These are phyloP conservation scores for Gossypium laxum DNA, from an alignment of 441 rosid genomes.

Conservation along the genomic window DNA sequence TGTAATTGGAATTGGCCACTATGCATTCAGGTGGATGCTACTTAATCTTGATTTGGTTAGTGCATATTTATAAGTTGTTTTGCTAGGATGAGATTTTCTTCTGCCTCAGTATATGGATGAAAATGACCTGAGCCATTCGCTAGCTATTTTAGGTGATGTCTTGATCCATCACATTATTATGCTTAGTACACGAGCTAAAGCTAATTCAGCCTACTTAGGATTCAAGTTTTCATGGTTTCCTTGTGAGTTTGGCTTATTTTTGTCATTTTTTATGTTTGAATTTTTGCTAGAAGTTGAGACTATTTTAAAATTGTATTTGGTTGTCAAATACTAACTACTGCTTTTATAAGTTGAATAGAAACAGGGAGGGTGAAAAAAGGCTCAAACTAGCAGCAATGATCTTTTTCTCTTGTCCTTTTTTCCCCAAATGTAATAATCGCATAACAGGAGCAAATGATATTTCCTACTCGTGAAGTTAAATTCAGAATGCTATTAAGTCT, in stretches of 20 bases:
- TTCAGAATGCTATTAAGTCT: not conserved
- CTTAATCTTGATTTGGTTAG: not conserved
- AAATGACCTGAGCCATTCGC: not conserved
- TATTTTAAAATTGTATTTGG: not conserved
- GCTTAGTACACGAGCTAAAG: not conserved
- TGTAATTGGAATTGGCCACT: not conserved
- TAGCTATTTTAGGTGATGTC: not conserved
- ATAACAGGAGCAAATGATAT: not conserved
- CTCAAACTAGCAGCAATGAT: not conserved
- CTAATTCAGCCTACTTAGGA: not conserved
- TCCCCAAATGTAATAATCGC: not conserved
- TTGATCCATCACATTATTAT: not conserved
- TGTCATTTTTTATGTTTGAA: not conserved
- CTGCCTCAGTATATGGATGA: not conserved
- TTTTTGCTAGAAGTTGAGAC: not conserved
- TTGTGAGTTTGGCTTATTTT: not conserved
- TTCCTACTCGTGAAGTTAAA: not conserved
- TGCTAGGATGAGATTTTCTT: not conserved
- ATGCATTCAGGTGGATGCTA: not conserved
- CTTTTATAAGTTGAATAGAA: not conserved
- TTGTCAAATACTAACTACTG: not conserved
- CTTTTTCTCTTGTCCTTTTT: not conserved
- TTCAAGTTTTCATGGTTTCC: not conserved
- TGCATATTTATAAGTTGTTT: not conserved
- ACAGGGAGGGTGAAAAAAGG: no score